Evolutionary conservation across 495 filamentous ascomycete genomes (phyloP), one percentile per base, ranked within the genome.

Genomic region (Aspergillus mulundensis): DNA sequence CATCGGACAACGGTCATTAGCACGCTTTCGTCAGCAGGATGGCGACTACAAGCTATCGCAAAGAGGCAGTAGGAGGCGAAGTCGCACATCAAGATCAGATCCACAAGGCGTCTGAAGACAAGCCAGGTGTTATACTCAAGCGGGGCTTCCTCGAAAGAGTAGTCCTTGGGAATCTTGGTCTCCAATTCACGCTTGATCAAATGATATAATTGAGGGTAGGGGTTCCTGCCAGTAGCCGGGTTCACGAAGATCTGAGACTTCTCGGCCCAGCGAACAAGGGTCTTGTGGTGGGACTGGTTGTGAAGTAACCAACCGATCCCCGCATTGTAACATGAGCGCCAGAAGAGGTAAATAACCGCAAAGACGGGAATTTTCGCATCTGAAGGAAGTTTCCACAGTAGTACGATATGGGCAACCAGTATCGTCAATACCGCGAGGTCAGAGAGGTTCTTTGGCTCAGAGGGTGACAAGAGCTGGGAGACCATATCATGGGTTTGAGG

Each of bases 121-220:
- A 98, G 84, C 94, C 94, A 98, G 46, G 95, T 95, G 74, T 98
- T 98, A 79, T 96, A 98, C 80, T 98, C 94, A 70, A 97, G 79
- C 10, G 94, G 94, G 1, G 92, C 91, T 52, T 88, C 77, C 61
- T 94, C 91, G 66, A 98, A 96, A 53, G 87, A 86, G 77, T 97
- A 98, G 72, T 97, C 91, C 61, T 87, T 76, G 5, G 88, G 89
- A 54, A 98, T 95, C 74, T 97, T 96, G 60, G 88, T 87, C 75
- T 97, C 90, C 73, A 96, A 79, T 68, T 98, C 94, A 40, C 78
- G 74, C 66, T 96, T 94, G 63, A 98, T 75, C 62, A 93, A 74
- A 20, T 81, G 80, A 76, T 94, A 96, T 43, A 96, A 72, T 69
- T 77, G 79, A 39, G 94, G 91, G 43, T 87, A 83, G 2, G 89